Evolutionary conservation across 2,329 filamentous ascomycete genomes (phyloP).

Genomic region (Xylariaceae sp.): DNA sequence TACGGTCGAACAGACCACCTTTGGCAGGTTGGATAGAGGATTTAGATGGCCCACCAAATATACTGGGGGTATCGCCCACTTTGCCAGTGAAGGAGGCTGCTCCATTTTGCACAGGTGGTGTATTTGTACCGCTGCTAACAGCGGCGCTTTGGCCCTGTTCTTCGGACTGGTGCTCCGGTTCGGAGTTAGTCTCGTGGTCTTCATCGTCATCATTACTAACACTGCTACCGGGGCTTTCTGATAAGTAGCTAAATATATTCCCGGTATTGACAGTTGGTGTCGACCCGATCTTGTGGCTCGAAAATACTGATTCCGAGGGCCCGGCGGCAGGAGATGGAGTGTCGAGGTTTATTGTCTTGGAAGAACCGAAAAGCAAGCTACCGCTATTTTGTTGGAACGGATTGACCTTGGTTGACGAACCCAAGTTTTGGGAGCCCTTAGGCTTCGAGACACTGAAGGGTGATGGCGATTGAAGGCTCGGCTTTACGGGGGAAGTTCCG

Average conservation of each 20-base stretch:
- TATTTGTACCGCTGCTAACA: conserved; percentile 40
- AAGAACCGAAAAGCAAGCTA: conserved; percentile 39
- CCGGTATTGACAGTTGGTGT: conserved; percentile 28
- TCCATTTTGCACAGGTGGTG: conserved; percentile 37
- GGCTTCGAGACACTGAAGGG: conserved; percentile 23
- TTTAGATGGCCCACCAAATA: conserved; percentile 24
- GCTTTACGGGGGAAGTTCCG: conserved; percentile 28
- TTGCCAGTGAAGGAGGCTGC: conserved; percentile 34
- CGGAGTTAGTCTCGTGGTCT: conserved; percentile 45
- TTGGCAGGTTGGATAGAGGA: conserved; percentile 23
- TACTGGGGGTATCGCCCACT: conserved; percentile 19
- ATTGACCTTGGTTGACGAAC: conserved; percentile 32
- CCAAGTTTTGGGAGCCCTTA: conserved; percentile 25
- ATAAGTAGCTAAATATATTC: conserved; percentile 60
- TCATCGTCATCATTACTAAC: conserved; percentile 45
- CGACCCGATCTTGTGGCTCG: conserved; percentile 26
- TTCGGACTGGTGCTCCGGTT: conserved; percentile 41
- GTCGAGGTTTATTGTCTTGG: conserved; percentile 33
- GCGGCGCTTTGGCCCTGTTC: conserved; percentile 42
- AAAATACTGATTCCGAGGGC: conserved; percentile 26
- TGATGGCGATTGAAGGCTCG: conserved; percentile 17
- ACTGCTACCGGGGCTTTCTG: conserved; percentile 55
- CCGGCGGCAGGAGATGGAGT: neutral
- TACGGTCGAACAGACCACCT: conserved; percentile 34
- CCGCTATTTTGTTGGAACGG: conserved; percentile 36